Evolutionary conservation across 2,329 filamentous ascomycete species (phyloP).

Genomic region (Ophiocordyceps camponoti-saundersi): DNA sequence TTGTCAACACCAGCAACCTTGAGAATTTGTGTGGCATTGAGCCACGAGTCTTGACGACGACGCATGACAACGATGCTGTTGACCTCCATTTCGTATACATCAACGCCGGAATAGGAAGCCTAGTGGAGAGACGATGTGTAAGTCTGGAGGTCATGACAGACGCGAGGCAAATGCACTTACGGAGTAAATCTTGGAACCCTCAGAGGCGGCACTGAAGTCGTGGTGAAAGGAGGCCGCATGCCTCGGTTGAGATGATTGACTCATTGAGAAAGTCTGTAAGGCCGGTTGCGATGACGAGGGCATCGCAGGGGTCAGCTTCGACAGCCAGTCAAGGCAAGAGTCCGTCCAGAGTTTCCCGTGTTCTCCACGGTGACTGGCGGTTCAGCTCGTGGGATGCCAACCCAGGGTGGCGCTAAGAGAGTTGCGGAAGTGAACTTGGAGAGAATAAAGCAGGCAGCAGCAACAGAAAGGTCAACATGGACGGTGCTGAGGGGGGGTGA

Average conservation of each 20-base stretch:
- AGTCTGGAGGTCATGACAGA: neutral
- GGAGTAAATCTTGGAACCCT: constrained; percentile 44
- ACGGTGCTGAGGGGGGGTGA: too few relatives aligned
- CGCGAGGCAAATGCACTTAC: constrained; percentile 19
- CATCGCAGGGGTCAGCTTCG: constrained; percentile 8
- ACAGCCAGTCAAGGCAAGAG: neutral
- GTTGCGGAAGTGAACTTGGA: too few relatives aligned
- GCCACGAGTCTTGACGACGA: constrained; percentile 82
- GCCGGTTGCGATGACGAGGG: constrained; percentile 32
- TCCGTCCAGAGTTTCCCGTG: neutral
- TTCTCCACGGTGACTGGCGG: neutral
- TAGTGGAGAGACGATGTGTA: neutral
- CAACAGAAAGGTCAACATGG: too few relatives aligned
- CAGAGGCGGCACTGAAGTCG: constrained; percentile 15
- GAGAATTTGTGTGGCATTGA: constrained; percentile 95
- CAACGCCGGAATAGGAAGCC: constrained; percentile 87
- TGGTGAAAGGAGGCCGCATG: constrained; percentile 19
- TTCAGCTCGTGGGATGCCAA: neutral
- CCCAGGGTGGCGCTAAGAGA: neutral
- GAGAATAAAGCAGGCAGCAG: too few relatives aligned
- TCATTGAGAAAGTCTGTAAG: constrained; percentile 40
- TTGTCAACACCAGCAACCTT: constrained; percentile 97
- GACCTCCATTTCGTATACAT: constrained; percentile 98
- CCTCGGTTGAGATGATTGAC: constrained; percentile 30
- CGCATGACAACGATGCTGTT: constrained; percentile 91